Percentiles rank a stretch among this genome's conserved stretches.
Evolutionary conservation across 2,329 filamentous ascomycete genomes (phyloP).

Genomic region (Paracoccidioides brasiliensis): DNA sequence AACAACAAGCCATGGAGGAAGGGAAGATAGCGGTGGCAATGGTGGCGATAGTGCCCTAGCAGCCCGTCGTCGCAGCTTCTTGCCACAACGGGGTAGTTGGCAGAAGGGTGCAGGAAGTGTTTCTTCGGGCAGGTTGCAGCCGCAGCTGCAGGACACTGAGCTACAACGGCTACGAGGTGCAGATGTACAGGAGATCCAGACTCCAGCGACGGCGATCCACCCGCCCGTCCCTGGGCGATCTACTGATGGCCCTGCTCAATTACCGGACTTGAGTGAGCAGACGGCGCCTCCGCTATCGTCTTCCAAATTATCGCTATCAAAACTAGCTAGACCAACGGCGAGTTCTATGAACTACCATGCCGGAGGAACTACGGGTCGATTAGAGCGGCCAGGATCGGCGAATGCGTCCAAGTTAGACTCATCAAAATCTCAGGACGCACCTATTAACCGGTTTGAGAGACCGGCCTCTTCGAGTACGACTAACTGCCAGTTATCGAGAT

Average conservation of each 20-base stretch:
- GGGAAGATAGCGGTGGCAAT: not conserved
- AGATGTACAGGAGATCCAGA: not conserved
- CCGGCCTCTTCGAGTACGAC: not conserved
- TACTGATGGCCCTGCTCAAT: not conserved
- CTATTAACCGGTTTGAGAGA: not conserved
- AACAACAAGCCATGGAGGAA: not conserved
- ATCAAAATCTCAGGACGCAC: not conserved
- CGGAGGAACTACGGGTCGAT: not conserved
- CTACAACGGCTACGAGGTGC: not conserved
- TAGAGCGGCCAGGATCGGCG: not conserved
- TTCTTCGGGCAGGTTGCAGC: slow-evolving; percentile 7
- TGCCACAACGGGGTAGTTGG: slow-evolving; percentile 19
- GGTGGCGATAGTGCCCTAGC: not conserved
- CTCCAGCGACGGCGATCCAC: not conserved
- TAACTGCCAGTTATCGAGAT: not conserved
- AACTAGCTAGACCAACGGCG: not conserved
- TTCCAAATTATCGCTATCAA: not conserved
- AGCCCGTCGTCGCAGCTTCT: slow-evolving; percentile 16
- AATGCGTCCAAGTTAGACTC: not conserved
- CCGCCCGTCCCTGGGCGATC: not conserved
- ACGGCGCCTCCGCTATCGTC: not conserved
- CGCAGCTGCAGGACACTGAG: slow-evolving; percentile 8
- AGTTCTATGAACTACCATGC: not conserved
- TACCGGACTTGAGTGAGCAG: not conserved
- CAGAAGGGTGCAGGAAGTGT: slow-evolving; percentile 13